Evolutionary conservation across 129 eudicot species (phyloP).

Genomic region (Saussurea involucrata): DNA sequence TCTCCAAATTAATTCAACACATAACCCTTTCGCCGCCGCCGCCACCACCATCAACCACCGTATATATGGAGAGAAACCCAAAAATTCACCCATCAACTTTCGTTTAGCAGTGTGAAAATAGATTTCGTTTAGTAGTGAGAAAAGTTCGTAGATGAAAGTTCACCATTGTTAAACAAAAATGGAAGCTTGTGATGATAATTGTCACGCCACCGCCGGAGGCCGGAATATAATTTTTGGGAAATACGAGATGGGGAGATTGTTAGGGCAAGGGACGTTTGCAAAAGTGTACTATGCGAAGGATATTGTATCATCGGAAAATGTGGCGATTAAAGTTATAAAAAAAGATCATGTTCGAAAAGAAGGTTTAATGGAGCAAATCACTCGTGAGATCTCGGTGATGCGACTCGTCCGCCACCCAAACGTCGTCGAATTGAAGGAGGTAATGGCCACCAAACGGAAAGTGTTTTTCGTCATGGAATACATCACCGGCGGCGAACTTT

Average conservation of each 20-base stretch:
- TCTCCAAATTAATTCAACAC: not conserved
- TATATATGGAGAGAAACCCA: constrained; percentile 1
- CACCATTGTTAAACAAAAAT: not conserved
- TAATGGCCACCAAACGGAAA: constrained; percentile 60
- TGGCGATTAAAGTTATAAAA: constrained; percentile 73
- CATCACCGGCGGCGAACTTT: constrained; percentile 83
- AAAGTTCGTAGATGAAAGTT: no score
- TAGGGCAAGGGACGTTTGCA: constrained; percentile 89
- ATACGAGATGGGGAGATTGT: constrained; percentile 79
- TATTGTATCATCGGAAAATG: constrained; percentile 51
- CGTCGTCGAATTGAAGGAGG: constrained; percentile 73
- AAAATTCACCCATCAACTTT: not conserved
- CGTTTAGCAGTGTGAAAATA: no score
- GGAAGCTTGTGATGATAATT: constrained; percentile 5
- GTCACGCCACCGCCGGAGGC: not conserved
- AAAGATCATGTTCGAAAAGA: constrained; percentile 67
- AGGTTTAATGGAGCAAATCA: constrained; percentile 69
- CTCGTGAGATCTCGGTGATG: constrained; percentile 81
- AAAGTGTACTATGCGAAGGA: constrained; percentile 68
- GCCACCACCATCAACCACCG: not conserved
- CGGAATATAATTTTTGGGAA: constrained; percentile 55
- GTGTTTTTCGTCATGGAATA: constrained; percentile 80
- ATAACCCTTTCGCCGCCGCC: not conserved
- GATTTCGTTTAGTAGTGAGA: no score
- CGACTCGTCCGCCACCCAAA: constrained; percentile 74